Conservation (phyloP, 345 rosid species). For the Xanthoceras sorbifolium region DNA sequence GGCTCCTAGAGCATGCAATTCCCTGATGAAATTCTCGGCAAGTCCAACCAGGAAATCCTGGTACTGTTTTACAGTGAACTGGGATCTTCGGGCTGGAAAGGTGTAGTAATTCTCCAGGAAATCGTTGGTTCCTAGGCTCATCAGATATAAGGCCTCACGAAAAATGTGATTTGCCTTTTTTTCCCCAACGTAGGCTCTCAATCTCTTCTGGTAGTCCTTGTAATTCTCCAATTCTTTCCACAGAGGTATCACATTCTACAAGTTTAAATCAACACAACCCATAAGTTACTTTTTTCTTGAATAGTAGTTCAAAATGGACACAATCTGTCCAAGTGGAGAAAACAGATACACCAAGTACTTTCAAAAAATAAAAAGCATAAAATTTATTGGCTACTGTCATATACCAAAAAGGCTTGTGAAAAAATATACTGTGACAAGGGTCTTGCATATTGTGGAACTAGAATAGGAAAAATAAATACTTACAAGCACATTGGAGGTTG, state of each 20-base stretch:
- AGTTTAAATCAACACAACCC: not conserved
- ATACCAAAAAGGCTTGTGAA: too few species aligned
- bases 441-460: too few species aligned
- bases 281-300: too few species aligned
- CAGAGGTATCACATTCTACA: constrained; percentile 66
- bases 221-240: constrained; percentile 61
- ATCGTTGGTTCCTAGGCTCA: constrained; percentile 70
- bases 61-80: constrained; percentile 37
- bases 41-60: constrained; percentile 48
- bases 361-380: too few species aligned
- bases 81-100: constrained; percentile 33
- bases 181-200: constrained; percentile 43
- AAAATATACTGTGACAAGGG: not conserved
- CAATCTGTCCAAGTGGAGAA: too few species aligned
- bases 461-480: too few species aligned
- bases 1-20: constrained; percentile 48
- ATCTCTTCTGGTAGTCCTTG: constrained; percentile 47
- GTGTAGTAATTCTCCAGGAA: constrained; percentile 63
- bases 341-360: too few species aligned
- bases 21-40: constrained; percentile 35
- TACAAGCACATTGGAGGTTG: constrained; percentile 53
- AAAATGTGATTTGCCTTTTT: constrained; percentile 33
- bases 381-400: too few species aligned
- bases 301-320: too few species aligned
- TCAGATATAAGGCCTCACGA: constrained; percentile 42